These are phyloP conservation scores for Venturiaceae sp. DNA, from an alignment of 2,329 filamentous ascomycete genomes.

Conservation along the genomic window DNA sequence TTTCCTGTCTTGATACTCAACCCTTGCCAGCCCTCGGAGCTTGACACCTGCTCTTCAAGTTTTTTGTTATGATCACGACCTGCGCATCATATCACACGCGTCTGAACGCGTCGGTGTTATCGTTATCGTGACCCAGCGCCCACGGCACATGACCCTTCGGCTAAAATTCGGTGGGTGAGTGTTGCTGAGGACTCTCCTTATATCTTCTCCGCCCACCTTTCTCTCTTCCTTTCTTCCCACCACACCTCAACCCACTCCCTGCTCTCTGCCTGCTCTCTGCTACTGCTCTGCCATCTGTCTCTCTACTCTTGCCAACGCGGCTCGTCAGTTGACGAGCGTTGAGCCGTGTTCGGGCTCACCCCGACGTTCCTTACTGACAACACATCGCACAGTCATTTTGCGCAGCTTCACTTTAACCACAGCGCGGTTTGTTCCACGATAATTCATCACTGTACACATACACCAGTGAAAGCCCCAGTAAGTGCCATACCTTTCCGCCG, in stretches of 20 bases:
- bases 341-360: neutral
- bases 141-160: neutral
- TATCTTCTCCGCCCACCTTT: too few relatives aligned
- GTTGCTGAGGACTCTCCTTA: too few relatives aligned
- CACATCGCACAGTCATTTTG: neutral
- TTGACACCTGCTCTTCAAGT: neutral
- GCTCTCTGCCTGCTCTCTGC: neutral
- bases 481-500: neutral
- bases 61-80: neutral
- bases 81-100: neutral
- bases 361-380: neutral
- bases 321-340: too few relatives aligned
- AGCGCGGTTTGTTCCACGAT: too few relatives aligned
- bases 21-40: neutral
- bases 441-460: neutral
- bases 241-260: neutral
- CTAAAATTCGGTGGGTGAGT: too few relatives aligned
- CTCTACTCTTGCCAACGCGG: too few relatives aligned
- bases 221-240: neutral
- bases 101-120: neutral
- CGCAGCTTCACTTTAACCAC: neutral
- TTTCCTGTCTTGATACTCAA: neutral
- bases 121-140: neutral
- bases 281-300: neutral
- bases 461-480: neutral